These are phyloP conservation scores for Peziza echinospora DNA, from an alignment of 495 filamentous ascomycete genomes.

Conservation along the genomic window DNA sequence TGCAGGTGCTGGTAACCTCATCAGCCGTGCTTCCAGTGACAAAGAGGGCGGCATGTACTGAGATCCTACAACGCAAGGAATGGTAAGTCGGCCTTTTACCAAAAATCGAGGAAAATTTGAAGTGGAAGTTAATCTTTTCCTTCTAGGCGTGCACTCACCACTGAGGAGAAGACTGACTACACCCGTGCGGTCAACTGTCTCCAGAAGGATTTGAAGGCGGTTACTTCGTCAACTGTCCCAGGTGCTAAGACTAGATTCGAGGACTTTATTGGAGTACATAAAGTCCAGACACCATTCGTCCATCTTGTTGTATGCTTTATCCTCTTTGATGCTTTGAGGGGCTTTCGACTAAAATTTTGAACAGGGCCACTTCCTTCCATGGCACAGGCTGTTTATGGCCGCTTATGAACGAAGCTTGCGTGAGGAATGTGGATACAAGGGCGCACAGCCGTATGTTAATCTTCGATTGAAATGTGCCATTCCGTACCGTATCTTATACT, in stretches of 20 bases:
- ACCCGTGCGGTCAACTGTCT: slow-evolving; percentile 6
- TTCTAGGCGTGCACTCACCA: slow-evolving; percentile 4
- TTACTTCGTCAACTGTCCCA: background rate
- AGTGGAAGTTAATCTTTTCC: too few species aligned
- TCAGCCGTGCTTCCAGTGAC: too few species aligned
- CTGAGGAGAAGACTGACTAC: slow-evolving; percentile 1
- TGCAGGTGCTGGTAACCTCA: too few species aligned
- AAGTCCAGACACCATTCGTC: slow-evolving; percentile 17
- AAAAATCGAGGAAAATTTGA: background rate
- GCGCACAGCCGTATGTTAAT: slow-evolving; percentile 17
- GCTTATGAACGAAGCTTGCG: slow-evolving; percentile 15
- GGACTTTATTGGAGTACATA: slow-evolving; percentile 41
- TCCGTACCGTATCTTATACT: background rate
- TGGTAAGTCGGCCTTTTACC: background rate
- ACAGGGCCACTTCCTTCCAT: slow-evolving; percentile 21
- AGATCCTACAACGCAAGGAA: background rate
- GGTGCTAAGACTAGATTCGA: slow-evolving; percentile 36
- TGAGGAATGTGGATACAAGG: slow-evolving; percentile 19
- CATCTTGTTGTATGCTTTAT: slow-evolving; percentile 21
- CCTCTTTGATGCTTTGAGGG: background rate
- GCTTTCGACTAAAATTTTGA: background rate
- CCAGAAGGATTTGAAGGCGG: slow-evolving; percentile 1
- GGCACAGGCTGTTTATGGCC: slow-evolving; percentile 18
- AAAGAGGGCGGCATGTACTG: background rate
- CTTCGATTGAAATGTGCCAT: background rate